These are phyloP conservation scores for Colletotrichum godetiae DNA, from an alignment of 2,329 filamentous ascomycete genomes.

Conservation along the genomic window DNA sequence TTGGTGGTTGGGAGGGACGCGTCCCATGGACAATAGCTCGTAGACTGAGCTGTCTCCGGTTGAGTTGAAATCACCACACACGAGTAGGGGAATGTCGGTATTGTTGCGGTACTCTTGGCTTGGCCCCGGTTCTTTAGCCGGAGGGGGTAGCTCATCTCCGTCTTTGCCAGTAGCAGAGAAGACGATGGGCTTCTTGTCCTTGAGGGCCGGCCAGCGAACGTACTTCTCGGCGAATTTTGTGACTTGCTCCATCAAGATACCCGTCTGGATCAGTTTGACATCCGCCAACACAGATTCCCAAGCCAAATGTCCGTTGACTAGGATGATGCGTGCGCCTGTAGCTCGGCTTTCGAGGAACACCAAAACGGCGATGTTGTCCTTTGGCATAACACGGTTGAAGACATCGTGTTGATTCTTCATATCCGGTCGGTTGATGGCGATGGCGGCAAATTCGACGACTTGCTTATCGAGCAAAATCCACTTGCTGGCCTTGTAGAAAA, in stretches of 20 bases:
- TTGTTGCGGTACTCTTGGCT: slow-evolving; percentile 89
- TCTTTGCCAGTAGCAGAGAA: slow-evolving; percentile 51
- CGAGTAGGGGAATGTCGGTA: slow-evolving; percentile 87
- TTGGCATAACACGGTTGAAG: slow-evolving; percentile 98
- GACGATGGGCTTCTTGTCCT: slow-evolving; percentile 77
- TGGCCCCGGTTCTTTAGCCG: slow-evolving; percentile 75
- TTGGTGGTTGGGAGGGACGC: slow-evolving; percentile 79
- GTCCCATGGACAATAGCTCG: slow-evolving; percentile 86
- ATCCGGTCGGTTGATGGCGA: slow-evolving; percentile 93
- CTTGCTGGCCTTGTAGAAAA: slow-evolving; percentile 96
- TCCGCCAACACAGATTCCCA: slow-evolving; percentile 94
- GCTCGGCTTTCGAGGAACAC: slow-evolving; percentile 91
- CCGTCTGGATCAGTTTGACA: slow-evolving; percentile 96
- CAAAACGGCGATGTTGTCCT: slow-evolving; percentile 95
- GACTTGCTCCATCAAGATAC: slow-evolving; percentile 93
- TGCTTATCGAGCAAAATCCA: slow-evolving; percentile 95
- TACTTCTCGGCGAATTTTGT: slow-evolving; percentile 89
- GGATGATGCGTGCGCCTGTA: slow-evolving; percentile 91
- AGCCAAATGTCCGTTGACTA: slow-evolving; percentile 93
- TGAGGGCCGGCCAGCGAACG: slow-evolving; percentile 80
- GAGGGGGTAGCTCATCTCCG: slow-evolving; percentile 61
- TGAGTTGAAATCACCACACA: slow-evolving; percentile 98
- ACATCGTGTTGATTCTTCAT: slow-evolving; percentile 98
- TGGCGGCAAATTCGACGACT: slow-evolving; percentile 89
- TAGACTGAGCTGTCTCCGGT: slow-evolving; percentile 88